Percentiles rank a stretch among this genome's conserved stretches.
phyloP scores from a whole-genome alignment of 257 asterid genomes.

The Asclepias syriaca region DNA sequence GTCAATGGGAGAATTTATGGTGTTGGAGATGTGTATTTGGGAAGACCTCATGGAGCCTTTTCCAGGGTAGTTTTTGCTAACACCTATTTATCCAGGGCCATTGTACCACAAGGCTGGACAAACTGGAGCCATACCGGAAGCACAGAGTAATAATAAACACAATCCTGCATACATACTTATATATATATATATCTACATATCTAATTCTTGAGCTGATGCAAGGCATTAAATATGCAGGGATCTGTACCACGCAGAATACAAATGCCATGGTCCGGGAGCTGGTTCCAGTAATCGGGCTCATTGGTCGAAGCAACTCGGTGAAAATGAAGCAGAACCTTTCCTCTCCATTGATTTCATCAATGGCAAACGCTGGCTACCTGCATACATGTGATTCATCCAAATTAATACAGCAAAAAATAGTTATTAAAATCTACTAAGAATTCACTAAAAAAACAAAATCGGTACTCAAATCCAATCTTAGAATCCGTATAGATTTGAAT shows the following conservation, averaged over 20 bases:
- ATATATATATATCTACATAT: neutral
- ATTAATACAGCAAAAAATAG: neutral
- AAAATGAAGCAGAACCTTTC: conserved; percentile 50
- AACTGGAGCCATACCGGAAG: conserved; percentile 46
- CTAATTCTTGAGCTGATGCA: neutral
- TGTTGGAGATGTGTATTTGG: conserved; percentile 51
- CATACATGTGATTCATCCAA: conserved; percentile 32
- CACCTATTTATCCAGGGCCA: conserved; percentile 57
- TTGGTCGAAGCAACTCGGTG: conserved; percentile 64
- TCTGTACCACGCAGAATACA: conserved; percentile 60
- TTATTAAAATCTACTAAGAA: neutral
- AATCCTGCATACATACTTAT: no score
- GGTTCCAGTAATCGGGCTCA: conserved; percentile 36
- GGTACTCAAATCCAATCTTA: neutral
- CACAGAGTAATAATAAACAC: conserved; percentile 39
- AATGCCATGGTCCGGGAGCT: conserved; percentile 73
- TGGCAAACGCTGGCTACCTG: conserved; percentile 74
- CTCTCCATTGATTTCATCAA: conserved; percentile 50
- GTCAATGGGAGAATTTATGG: conserved; percentile 67
- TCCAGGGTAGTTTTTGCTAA: conserved; percentile 69
- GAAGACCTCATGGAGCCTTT: conserved; percentile 63
- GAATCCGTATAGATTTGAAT: neutral
- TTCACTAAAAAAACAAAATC: neutral
- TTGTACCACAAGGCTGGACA: conserved; percentile 69
- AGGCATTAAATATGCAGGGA: conserved; percentile 33